Evolutionary conservation across 2,329 filamentous ascomycete genomes (phyloP).

Genomic region (Colletotrichum musae): DNA sequence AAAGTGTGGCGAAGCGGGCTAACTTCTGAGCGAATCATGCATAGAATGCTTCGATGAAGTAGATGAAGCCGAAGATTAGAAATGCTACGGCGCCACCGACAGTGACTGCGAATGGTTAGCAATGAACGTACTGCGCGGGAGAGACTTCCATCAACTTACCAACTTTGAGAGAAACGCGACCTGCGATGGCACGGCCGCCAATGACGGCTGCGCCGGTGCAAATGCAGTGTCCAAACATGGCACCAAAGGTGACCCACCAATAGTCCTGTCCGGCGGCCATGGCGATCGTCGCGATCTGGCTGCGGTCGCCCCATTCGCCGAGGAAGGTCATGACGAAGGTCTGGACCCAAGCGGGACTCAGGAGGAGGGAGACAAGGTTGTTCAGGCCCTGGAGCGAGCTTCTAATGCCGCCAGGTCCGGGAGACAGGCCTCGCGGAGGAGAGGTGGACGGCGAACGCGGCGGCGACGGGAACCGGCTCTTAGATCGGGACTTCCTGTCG

Average conservation of each 20-base stretch:
- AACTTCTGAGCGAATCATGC: slow-evolving; percentile 50
- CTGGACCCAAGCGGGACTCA: slow-evolving; percentile 98
- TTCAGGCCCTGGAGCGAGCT: slow-evolving; percentile 74
- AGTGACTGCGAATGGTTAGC: slow-evolving; percentile 75
- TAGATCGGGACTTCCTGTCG: slow-evolving; percentile 77
- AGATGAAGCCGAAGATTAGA: slow-evolving; percentile 91
- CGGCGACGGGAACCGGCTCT: slow-evolving; percentile 83
- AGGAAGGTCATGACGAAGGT: slow-evolving; percentile 99
- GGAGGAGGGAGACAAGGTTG: slow-evolving; percentile 88
- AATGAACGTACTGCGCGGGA: not conserved
- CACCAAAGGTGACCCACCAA: slow-evolving; percentile 97
- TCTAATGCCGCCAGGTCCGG: slow-evolving; percentile 51
- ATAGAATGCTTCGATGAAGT: slow-evolving; percentile 85
- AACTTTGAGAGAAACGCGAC: slow-evolving; percentile 93
- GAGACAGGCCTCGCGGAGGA: slow-evolving; percentile 73
- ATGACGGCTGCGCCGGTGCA: slow-evolving; percentile 95
- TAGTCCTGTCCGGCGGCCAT: slow-evolving; percentile 99
- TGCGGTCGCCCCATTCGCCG: slow-evolving; percentile 97
- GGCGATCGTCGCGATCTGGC: slow-evolving; percentile 97
- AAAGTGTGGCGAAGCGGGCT: not conserved
- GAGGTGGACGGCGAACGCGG: slow-evolving; percentile 86
- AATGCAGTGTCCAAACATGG: slow-evolving; percentile 86
- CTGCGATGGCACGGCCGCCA: slow-evolving; percentile 92
- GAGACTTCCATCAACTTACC: slow-evolving; percentile 73
- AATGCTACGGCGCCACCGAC: slow-evolving; percentile 93